Evolutionary conservation across 2,329 filamentous ascomycete species (phyloP).

Genomic region (Teratosphaeria nubilosa): DNA sequence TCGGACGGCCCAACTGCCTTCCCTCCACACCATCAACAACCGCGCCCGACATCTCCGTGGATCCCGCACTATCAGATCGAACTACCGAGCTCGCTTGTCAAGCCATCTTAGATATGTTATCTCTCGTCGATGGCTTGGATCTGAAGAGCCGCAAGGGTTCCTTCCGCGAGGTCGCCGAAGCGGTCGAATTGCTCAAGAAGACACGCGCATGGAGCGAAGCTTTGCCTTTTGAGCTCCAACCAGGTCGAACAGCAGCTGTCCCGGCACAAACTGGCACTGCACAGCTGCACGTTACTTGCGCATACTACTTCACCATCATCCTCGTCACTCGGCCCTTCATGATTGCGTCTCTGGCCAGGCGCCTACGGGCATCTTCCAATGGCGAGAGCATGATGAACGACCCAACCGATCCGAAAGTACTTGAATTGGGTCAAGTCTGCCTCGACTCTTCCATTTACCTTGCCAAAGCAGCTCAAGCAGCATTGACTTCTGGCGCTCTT

Average conservation of each 20-base stretch:
- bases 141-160: neutral
- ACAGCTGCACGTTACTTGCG: neutral
- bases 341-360: neutral
- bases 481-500: neutral
- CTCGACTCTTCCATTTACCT: neutral
- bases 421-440: neutral
- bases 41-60: neutral
- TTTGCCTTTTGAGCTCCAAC: neutral
- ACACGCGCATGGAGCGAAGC: neutral
- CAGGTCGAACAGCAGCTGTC: neutral
- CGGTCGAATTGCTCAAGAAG: neutral
- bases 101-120: neutral
- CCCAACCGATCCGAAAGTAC: neutral
- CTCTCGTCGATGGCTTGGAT: neutral
- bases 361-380: neutral
- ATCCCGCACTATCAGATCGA: neutral
- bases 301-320: neutral
- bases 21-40: neutral
- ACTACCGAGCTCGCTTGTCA: neutral
- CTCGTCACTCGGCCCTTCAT: neutral
- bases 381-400: neutral
- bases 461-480: neutral
- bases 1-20: neutral
- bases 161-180: neutral
- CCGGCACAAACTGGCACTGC: neutral